phyloP scores from a whole-genome alignment of 345 rosid genomes.

The Citrus trifoliata region DNA sequence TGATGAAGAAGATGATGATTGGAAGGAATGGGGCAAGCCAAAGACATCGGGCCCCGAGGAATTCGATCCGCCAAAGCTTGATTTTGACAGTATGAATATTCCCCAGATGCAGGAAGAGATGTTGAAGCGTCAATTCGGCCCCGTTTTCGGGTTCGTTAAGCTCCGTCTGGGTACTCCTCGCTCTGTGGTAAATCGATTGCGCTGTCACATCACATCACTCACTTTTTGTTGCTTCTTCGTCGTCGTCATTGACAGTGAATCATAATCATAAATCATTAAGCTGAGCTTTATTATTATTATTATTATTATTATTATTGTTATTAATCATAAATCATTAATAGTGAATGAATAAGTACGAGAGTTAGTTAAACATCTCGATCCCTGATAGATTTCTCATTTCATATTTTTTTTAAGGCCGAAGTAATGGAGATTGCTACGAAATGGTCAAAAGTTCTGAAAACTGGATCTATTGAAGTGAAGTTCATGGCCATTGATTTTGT shows the following conservation, averaged over 20 bases:
- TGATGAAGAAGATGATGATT: slow-evolving; percentile 86
- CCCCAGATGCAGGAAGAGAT: slow-evolving; percentile 60
- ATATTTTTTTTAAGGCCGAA: slow-evolving; percentile 41
- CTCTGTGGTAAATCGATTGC: slow-evolving; percentile 38
- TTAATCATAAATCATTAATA: too few relatives aligned
- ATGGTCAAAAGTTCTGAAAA: slow-evolving; percentile 72
- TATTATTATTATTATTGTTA: too few relatives aligned
- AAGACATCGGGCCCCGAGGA: slow-evolving; percentile 23
- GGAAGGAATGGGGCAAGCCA: slow-evolving; percentile 89
- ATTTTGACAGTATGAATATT: slow-evolving; percentile 53
- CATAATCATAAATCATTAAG: too few relatives aligned
- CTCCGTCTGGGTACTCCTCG: slow-evolving; percentile 73
- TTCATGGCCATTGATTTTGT: slow-evolving; percentile 66
- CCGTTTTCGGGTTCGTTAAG: slow-evolving; percentile 80
- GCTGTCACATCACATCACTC: neutral
- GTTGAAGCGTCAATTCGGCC: slow-evolving; percentile 60
- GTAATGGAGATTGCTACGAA: slow-evolving; percentile 64
- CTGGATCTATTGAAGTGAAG: slow-evolving; percentile 67
- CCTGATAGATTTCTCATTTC: too few relatives aligned
- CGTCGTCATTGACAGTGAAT: neutral
- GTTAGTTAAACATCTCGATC: too few relatives aligned
- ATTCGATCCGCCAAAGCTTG: slow-evolving; percentile 64
- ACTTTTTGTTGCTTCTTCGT: neutral
- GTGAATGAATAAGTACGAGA: too few relatives aligned
- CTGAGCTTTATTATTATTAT: too few relatives aligned